Evolutionary conservation across 345 rosid species (phyloP).

Genomic region (Rhodomyrtus tomentosa): DNA sequence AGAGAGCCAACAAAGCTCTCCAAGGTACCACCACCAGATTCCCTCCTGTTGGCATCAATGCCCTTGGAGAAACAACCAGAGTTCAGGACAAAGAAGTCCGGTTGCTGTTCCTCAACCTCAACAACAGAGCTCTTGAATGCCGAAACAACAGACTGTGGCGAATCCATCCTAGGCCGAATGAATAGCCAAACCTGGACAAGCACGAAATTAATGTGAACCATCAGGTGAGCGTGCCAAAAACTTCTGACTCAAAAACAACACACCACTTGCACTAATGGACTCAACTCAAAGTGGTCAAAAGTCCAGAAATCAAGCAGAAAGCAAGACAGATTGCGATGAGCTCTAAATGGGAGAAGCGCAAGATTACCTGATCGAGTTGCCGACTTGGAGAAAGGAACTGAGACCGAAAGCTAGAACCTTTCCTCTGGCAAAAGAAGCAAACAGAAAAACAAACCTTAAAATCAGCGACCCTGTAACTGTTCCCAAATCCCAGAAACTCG

Average conservation of each 20-base stretch:
- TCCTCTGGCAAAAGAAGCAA: neutral
- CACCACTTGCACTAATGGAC: neutral
- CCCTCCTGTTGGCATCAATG: slow-evolving; percentile 22
- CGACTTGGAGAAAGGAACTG: neutral
- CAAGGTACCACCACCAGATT: slow-evolving; percentile 13
- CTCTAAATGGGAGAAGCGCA: neutral
- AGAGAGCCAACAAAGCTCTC: slow-evolving; percentile 52
- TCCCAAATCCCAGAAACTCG: neutral
- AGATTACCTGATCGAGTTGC: neutral
- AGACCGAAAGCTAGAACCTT: neutral
- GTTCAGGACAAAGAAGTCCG: slow-evolving; percentile 26
- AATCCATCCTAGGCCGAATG: slow-evolving; percentile 47
- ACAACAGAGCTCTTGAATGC: slow-evolving; percentile 50
- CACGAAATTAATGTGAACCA: slow-evolving; percentile 1
- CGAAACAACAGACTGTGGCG: slow-evolving; percentile 95
- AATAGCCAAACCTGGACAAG: slow-evolving; percentile 19
- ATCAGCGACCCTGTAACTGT: neutral
- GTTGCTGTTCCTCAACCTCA: slow-evolving; percentile 48
- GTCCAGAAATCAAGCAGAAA: neutral
- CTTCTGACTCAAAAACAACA: neutral
- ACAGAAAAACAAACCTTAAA: neutral
- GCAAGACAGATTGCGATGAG: neutral
- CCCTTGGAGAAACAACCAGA: slow-evolving; percentile 25
- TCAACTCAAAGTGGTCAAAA: neutral
- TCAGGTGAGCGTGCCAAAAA: neutral